Conservation (phyloP, 768 basidiomycete species). For the Boletus reticulatus region DNA sequence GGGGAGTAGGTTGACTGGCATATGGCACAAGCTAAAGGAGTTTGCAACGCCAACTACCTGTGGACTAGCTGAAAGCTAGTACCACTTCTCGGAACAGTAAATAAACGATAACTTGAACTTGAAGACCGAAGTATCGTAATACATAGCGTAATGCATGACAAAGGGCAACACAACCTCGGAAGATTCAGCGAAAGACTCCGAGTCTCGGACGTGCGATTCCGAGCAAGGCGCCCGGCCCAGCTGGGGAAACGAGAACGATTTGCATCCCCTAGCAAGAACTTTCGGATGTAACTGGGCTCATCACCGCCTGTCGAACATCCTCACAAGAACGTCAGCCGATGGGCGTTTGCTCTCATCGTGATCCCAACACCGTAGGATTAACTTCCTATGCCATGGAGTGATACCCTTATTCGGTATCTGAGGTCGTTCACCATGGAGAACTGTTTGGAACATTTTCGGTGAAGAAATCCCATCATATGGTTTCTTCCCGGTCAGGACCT, state of each 20-base stretch:
- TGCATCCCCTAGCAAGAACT: background rate
- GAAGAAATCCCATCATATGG: conserved; percentile 12
- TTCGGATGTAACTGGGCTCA: background rate
- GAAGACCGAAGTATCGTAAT: too few relatives aligned
- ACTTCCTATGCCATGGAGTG: background rate
- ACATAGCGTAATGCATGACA: too few relatives aligned
- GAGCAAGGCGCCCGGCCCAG: conserved; percentile 3
- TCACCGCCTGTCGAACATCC: background rate
- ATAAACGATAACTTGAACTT: too few relatives aligned
- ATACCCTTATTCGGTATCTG: conserved; percentile 8
- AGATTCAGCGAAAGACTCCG: too few relatives aligned
- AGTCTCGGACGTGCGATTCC: too few relatives aligned
- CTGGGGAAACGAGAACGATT: background rate
- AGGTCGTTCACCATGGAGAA: conserved; percentile 13
- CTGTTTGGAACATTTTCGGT: background rate
- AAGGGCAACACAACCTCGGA: background rate
- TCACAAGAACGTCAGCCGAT: conserved; percentile 6
- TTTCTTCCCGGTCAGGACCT: conserved; percentile 21
- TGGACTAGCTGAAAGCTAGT: too few relatives aligned
- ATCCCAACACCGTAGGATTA: conserved; percentile 21
- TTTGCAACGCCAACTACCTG: too few relatives aligned
- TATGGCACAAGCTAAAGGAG: too few relatives aligned
- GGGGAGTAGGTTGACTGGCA: too few relatives aligned
- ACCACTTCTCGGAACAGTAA: too few relatives aligned
- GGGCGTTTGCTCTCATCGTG: conserved; percentile 16